Conservation (phyloP, 179 eudicot genomes). For the Actinidia arguta region DNA sequence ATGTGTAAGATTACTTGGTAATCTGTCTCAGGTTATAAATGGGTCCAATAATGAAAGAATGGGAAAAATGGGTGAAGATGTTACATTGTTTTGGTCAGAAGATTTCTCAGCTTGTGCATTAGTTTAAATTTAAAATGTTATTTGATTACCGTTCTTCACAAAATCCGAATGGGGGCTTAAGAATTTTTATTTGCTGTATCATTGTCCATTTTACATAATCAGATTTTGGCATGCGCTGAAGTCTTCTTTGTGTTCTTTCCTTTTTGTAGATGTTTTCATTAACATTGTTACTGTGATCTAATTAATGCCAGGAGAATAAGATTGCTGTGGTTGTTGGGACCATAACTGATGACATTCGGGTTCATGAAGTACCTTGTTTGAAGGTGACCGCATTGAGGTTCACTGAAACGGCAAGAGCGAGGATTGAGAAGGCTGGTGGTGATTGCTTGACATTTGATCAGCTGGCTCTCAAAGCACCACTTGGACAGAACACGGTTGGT, state of each 20-base stretch:
- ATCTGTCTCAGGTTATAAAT: no score
- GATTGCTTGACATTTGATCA: conserved; percentile 60
- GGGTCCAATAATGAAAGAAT: no score
- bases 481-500: conserved; percentile 60
- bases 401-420: conserved; percentile 57
- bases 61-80: no score
- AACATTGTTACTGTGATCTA: background rate
- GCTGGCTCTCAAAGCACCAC: conserved; percentile 62
- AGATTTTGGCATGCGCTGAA: background rate
- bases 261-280: background rate
- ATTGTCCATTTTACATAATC: background rate
- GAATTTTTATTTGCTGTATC: background rate
- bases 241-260: background rate
- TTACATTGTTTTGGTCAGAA: no score
- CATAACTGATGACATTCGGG: conserved; percentile 51
- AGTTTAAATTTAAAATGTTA: background rate
- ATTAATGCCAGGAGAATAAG: conserved; percentile 40
- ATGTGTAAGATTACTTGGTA: no score
- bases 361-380: conserved; percentile 39
- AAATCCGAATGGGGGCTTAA: background rate
- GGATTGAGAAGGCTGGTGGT: conserved; percentile 63
- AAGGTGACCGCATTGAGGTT: conserved; percentile 60
- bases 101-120: background rate
- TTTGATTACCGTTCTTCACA: background rate
- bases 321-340: conserved; percentile 55